Percentiles rank a stretch among this genome's conserved stretches.
Evolutionary conservation across 192 early-diverging fungal species (phyloP).

Genomic region (Linnemannia hyalina): DNA sequence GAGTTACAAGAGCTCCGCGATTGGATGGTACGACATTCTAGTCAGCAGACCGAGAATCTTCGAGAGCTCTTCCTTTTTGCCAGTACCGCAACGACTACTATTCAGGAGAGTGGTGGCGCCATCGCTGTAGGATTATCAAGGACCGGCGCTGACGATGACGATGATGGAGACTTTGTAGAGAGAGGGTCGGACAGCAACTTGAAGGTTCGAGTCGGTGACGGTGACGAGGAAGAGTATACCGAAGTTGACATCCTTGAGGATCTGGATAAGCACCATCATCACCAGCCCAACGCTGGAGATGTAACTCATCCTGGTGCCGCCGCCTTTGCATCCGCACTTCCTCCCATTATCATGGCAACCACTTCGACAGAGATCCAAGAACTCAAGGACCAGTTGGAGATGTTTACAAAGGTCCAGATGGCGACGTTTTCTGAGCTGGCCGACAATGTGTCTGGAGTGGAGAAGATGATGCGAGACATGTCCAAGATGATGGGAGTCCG

Average conservation of each 20-base stretch:
- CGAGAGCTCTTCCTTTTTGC: conserved; percentile 41
- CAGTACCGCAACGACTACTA: not conserved
- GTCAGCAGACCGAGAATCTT: conserved; percentile 44
- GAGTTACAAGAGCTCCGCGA: conserved; percentile 45
- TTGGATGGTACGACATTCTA: conserved; percentile 45
- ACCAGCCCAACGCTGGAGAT: not conserved
- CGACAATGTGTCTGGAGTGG: conserved; percentile 46
- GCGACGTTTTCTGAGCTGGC: conserved; percentile 49
- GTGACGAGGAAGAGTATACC: conserved; percentile 27
- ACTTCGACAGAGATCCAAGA: conserved; percentile 23
- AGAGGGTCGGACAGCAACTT: not conserved
- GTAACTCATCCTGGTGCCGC: not conserved
- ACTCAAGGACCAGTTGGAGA: conserved; percentile 45
- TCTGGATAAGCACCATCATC: conserved; percentile 10
- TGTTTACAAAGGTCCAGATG: conserved; percentile 52
- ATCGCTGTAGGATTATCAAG: not conserved
- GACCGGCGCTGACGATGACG: not conserved
- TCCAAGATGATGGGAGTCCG: conserved; percentile 47
- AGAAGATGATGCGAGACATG: conserved; percentile 57
- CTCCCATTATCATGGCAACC: not conserved
- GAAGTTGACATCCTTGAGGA: conserved; percentile 29
- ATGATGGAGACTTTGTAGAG: not conserved
- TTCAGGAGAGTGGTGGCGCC: not conserved
- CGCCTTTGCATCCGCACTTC: not conserved
- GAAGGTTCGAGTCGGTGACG: not conserved